A percentile compares a stretch with the other conserved stretches of the same genome.
These are phyloP conservation scores for Gossypium bickii DNA, from an alignment of 345 rosid species.

Conservation along the genomic window DNA sequence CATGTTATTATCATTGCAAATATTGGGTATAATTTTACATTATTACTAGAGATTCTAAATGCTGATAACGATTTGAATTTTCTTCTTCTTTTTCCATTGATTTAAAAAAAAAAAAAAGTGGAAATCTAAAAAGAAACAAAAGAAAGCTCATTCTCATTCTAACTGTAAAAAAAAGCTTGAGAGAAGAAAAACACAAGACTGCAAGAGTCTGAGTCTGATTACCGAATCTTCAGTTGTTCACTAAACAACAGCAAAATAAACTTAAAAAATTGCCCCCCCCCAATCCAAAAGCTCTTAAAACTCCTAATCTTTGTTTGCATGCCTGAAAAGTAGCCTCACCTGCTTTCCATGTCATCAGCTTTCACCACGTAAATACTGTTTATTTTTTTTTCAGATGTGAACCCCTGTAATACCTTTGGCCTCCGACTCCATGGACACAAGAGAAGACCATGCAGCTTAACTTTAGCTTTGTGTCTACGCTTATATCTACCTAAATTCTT, in stretches of 20 bases:
- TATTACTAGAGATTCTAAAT: not conserved
- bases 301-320: slow-evolving; percentile 35
- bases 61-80: not conserved
- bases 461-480: not conserved
- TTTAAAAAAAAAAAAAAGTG: slow-evolving; percentile 4
- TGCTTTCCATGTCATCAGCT: slow-evolving; percentile 34
- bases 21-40: not conserved
- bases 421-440: slow-evolving; percentile 1
- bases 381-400: slow-evolving; percentile 4
- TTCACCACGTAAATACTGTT: not conserved
- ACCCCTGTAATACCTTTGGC: slow-evolving; percentile 1
- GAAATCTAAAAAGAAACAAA: slow-evolving; percentile 8
- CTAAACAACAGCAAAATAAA: slow-evolving; percentile 32
- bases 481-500: too few relatives aligned
- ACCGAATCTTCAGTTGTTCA: slow-evolving; percentile 46
- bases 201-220: slow-evolving; percentile 20
- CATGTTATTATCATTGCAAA: slow-evolving; percentile 6
- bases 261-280: slow-evolving; percentile 27
- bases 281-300: slow-evolving; percentile 17
- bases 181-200: not conserved
- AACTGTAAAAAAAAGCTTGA: slow-evolving; percentile 38
- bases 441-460: not conserved
- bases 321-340: slow-evolving; percentile 29
- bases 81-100: not conserved
- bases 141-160: slow-evolving; percentile 49